Evolutionary conservation across 2,329 filamentous ascomycete species (phyloP).

Genomic region (Passalora sequoiae): DNA sequence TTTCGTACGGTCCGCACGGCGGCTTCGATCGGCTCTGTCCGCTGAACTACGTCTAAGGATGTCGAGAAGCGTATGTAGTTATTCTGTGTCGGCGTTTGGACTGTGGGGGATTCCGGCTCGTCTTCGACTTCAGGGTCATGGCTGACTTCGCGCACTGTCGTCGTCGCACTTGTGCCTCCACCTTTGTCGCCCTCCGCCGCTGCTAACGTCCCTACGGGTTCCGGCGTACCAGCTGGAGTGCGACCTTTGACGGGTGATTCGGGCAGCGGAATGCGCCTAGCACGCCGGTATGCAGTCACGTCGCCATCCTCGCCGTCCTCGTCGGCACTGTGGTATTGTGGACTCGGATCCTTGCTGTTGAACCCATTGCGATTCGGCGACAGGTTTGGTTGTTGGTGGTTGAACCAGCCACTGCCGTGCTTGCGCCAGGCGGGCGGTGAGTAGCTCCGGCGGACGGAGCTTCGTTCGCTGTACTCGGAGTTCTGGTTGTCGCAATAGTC

Average conservation of each 20-base stretch:
- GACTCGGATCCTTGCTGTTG: slow-evolving; percentile 54
- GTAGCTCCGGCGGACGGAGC: slow-evolving; percentile 52
- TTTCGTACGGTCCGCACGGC: slow-evolving; percentile 59
- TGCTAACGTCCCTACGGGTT: slow-evolving; percentile 18
- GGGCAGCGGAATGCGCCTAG: slow-evolving; percentile 50
- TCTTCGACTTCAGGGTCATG: slow-evolving; percentile 16
- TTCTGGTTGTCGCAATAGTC: slow-evolving; percentile 19
- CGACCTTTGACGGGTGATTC: slow-evolving; percentile 46
- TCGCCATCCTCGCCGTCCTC: slow-evolving; percentile 50
- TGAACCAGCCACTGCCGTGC: slow-evolving; percentile 56
- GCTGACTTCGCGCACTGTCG: slow-evolving; percentile 18
- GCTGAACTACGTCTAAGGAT: slow-evolving; percentile 81
- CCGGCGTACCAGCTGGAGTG: slow-evolving; percentile 31
- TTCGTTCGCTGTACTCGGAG: slow-evolving; percentile 46
- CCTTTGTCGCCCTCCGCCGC: slow-evolving; percentile 18
- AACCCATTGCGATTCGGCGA: slow-evolving; percentile 45
- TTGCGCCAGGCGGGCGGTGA: slow-evolving; percentile 62
- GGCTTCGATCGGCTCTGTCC: slow-evolving; percentile 76
- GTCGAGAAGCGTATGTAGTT: slow-evolving; percentile 76
- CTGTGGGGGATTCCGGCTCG: slow-evolving; percentile 19
- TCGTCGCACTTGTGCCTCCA: slow-evolving; percentile 17
- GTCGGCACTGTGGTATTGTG: slow-evolving; percentile 52
- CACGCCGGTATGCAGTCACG: slow-evolving; percentile 30
- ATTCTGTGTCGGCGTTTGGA: slow-evolving; percentile 29
- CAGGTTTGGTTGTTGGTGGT: slow-evolving; percentile 34